Conservation (phyloP, 208 protist genomes). For the Acanthamoeba culbertsoni region DNA sequence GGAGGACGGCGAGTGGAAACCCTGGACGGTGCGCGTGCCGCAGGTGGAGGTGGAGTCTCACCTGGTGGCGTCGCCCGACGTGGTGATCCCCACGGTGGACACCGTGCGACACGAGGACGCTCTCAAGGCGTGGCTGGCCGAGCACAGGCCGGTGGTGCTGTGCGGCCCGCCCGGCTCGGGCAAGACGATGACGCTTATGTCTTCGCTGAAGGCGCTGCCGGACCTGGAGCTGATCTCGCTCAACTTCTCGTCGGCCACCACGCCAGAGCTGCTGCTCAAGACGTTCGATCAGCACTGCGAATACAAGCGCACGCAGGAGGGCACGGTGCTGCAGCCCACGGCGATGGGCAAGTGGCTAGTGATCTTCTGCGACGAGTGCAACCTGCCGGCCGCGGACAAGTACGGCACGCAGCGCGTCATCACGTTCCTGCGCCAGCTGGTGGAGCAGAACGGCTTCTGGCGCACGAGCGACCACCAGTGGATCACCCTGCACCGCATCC, state of each 20-base stretch:
- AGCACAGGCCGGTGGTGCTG: slow-evolving; percentile 80
- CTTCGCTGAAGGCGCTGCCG: slow-evolving; percentile 89
- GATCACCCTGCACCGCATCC: slow-evolving; percentile 94
- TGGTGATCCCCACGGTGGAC: slow-evolving; percentile 98
- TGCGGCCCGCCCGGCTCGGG: slow-evolving; percentile 87
- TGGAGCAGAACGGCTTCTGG: slow-evolving; percentile 91
- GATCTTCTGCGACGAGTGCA: slow-evolving; percentile 99
- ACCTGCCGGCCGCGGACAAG: slow-evolving; percentile 94
- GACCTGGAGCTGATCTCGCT: slow-evolving; percentile 95
- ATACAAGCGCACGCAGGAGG: slow-evolving; percentile 89
- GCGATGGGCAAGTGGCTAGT: slow-evolving; percentile 93
- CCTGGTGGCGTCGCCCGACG: slow-evolving; percentile 91
- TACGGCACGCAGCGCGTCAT: slow-evolving; percentile 98
- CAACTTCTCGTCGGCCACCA: slow-evolving; percentile 98
- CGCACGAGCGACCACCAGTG: slow-evolving; percentile 81
- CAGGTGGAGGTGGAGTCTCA: slow-evolving; percentile 89
- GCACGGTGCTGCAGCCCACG: slow-evolving; percentile 90
- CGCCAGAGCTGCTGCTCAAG: slow-evolving; percentile 94
- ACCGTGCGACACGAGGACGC: slow-evolving; percentile 96
- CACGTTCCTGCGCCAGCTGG: slow-evolving; percentile 97
- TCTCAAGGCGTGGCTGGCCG: slow-evolving; percentile 93
- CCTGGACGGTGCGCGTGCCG: slow-evolving; percentile 85
- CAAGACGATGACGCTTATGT: slow-evolving; percentile 98
- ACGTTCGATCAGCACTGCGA: slow-evolving; percentile 97
- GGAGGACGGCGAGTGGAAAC: slow-evolving; percentile 85